phyloP scores from a whole-genome alignment of 768 basidiomycete species.

The Paxillus rubicundulus region DNA sequence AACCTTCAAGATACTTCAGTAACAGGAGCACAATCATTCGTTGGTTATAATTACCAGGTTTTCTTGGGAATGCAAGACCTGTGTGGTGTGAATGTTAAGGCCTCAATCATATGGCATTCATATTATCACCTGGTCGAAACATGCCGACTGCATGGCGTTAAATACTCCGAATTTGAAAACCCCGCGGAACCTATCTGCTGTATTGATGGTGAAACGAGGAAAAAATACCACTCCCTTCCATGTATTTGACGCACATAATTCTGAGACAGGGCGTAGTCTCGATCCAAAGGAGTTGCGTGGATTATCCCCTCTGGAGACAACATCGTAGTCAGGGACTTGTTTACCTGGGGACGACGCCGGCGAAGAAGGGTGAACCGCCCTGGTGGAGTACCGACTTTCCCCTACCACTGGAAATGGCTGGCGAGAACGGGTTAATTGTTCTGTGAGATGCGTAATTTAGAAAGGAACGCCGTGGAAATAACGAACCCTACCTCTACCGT shows the following conservation, averaged over 20 bases:
- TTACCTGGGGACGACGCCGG: background rate
- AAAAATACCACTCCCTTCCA: background rate
- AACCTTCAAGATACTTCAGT: conserved; percentile 44
- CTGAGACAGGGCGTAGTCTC: conserved; percentile 65
- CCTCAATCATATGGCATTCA: background rate
- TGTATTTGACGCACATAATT: conserved; percentile 52
- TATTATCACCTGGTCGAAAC: conserved; percentile 63
- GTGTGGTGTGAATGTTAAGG: background rate
- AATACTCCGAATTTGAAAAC: conserved; percentile 89
- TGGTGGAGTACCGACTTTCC: background rate
- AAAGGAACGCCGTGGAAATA: background rate
- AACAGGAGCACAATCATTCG: background rate
- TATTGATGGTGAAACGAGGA: conserved; percentile 6
- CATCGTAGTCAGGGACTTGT: background rate
- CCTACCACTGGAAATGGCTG: background rate
- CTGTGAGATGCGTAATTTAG: conserved; percentile 8
- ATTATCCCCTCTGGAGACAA: conserved; percentile 3
- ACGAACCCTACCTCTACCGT: background rate
- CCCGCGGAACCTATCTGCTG: conserved; percentile 78
- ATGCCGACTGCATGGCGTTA: conserved; percentile 87
- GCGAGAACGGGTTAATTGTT: background rate
- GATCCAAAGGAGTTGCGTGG: conserved; percentile 45
- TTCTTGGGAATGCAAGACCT: conserved; percentile 59
- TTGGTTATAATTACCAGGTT: conserved; percentile 52
- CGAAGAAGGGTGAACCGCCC: background rate